Evolutionary conservation across 257 asterid genomes (phyloP), one percentile per base, ranked within the genome.

Genomic region (Buddleja alternifolia): DNA sequence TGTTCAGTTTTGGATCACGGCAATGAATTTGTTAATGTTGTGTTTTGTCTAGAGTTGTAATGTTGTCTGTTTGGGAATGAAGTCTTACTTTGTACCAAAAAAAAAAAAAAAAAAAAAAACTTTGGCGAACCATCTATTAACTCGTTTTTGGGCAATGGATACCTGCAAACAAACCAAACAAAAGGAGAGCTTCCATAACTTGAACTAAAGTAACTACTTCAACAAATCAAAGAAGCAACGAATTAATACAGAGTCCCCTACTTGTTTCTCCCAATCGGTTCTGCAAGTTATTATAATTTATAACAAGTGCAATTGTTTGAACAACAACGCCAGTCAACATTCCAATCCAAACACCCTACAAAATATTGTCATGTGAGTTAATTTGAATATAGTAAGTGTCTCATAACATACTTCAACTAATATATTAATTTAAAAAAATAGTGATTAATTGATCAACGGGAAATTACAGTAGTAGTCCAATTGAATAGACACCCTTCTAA

Each of bases 291-390:
- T n/a, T n/a, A n/a, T n/a, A n/a, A n/a, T n/a, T 69, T 29, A 66
- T 47, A 9, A 75, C 63, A 4, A 80, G 78, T 39, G 69, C 73
- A 23, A 65, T 71, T 6, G 87, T 76, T 48, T 82, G 87, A 1
- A 80, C 69, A 12, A 83, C 62, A 0, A 79, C 70, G 6, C 83
- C 88, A 8, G 77, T 36, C n/a, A 80, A 11, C 82, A 80, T 83
- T 20, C 88, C 83, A 29, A 77, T 71, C 88, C 88, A 83, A 23
- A 80, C 82, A 47, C 88, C 85, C 88, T 83, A 36, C 58, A 57
- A 11, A 7, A 60, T n/a, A 41, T 19, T 24, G 25, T 14, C 36
- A 8, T 34, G n/a, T 36, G 46, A 48, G 29, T 5, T 12, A 8
- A 11, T 29, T 8, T 15, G 4, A 42, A 42, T 44, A 5, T n/a